Conservation (phyloP, 805 yeast species). For the Danielia oregonensis region DNA sequence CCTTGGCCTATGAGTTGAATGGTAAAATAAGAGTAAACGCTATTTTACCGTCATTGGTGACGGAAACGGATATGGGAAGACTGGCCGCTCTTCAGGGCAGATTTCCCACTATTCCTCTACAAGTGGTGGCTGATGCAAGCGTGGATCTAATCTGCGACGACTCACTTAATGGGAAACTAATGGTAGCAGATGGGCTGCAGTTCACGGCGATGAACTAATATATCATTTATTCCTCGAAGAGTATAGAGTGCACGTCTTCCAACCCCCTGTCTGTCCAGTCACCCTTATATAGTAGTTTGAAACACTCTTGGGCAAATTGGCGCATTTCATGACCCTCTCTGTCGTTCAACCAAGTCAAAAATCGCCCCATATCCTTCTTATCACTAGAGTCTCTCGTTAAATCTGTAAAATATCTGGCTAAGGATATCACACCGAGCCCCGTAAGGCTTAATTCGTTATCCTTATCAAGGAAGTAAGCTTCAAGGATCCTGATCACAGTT, state of each 20-base stretch:
- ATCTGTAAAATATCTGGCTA: constrained; percentile 5
- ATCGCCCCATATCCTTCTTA: constrained; percentile 9
- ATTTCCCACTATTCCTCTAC: constrained; percentile 21
- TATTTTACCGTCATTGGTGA: constrained; percentile 63
- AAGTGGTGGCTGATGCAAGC: constrained; percentile 22
- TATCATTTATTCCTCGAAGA: neutral
- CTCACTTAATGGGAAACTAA: constrained; percentile 31
- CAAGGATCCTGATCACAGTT: constrained; percentile 4
- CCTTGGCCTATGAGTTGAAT: constrained; percentile 58
- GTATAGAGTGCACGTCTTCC: neutral
- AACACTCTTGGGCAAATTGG: constrained; percentile 12
- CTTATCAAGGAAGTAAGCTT: constrained; percentile 12
- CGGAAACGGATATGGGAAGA: constrained; percentile 64
- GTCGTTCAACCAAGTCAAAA: constrained; percentile 15
- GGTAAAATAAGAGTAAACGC: constrained; percentile 59
- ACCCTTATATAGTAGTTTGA: constrained; percentile 6
- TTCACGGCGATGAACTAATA: constrained; percentile 3
- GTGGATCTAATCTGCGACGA: constrained; percentile 12
- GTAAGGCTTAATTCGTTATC: neutral
- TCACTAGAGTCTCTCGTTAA: constrained; percentile 2
- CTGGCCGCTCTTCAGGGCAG: constrained; percentile 21
- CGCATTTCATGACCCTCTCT: constrained; percentile 1
- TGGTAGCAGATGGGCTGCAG: constrained; percentile 17
- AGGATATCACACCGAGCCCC: neutral
- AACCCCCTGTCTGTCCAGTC: neutral